phyloP scores from a whole-genome alignment of 2,329 filamentous ascomycete species.

The Amauroascus verrucosus region DNA sequence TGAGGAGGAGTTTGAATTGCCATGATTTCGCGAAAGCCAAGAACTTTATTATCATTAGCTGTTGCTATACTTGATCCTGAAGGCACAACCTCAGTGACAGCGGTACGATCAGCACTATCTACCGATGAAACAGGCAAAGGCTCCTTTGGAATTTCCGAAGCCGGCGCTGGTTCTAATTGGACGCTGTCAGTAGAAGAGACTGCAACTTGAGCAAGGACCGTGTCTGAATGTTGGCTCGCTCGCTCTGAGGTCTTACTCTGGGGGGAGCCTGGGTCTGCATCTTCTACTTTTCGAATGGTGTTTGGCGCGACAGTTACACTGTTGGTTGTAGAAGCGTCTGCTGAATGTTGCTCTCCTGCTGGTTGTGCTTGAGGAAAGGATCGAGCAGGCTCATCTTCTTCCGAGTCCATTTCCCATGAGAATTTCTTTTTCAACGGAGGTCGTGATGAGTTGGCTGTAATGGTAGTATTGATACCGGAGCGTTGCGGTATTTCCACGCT shows the following conservation, averaged over 20 bases:
- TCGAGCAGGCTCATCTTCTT: slow-evolving; percentile 9
- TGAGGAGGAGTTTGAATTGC: slow-evolving; percentile 55
- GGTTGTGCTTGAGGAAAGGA: not conserved
- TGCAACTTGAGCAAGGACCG: not conserved
- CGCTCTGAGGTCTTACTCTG: not conserved
- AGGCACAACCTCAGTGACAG: slow-evolving; percentile 9
- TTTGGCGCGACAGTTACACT: not conserved
- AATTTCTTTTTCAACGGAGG: slow-evolving; percentile 28
- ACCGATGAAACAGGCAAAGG: not conserved
- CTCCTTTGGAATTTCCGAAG: not conserved
- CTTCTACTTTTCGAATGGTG: slow-evolving; percentile 4
- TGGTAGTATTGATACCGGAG: not conserved
- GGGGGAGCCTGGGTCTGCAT: not conserved
- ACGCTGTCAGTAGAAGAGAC: not conserved
- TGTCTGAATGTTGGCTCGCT: not conserved
- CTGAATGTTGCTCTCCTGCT: not conserved
- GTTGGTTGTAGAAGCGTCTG: not conserved
- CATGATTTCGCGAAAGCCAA: slow-evolving; percentile 67
- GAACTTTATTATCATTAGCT: slow-evolving; percentile 34
- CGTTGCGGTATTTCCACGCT: not conserved
- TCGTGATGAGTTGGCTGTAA: not conserved
- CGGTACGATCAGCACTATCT: not conserved
- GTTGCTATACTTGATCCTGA: not conserved
- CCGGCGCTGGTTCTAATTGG: not conserved
- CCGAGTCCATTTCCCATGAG: slow-evolving; percentile 33